Evolutionary conservation across 805 yeast genomes (phyloP).

Genomic region (Wickerhamiella occidentalis): DNA sequence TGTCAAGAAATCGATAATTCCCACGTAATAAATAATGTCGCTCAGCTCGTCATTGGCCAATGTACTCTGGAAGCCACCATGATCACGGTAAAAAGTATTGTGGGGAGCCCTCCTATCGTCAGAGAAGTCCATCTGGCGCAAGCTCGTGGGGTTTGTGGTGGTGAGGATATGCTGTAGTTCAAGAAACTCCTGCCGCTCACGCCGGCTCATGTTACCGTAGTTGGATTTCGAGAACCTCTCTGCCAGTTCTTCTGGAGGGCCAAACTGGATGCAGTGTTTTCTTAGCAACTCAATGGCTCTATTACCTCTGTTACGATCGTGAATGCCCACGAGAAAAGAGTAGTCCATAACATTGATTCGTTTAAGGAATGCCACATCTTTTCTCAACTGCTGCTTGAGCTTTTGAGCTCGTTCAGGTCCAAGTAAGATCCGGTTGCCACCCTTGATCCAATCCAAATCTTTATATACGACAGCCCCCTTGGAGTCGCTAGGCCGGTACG

Average conservation of each 20-base stretch:
- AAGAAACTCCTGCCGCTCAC: slow-evolving; percentile 23
- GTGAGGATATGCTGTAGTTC: slow-evolving; percentile 27
- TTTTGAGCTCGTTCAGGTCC: slow-evolving; percentile 56
- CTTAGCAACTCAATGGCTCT: slow-evolving; percentile 24
- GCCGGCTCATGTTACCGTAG: slow-evolving; percentile 12
- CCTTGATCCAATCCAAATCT: slow-evolving; percentile 79
- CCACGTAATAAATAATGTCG: slow-evolving; percentile 70
- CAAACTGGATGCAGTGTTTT: slow-evolving; percentile 19
- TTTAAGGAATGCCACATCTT: slow-evolving; percentile 63
- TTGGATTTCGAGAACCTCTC: neutral
- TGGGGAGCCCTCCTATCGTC: slow-evolving; percentile 26
- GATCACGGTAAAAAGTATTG: slow-evolving; percentile 57
- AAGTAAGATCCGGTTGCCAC: slow-evolving; percentile 49
- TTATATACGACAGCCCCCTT: slow-evolving; percentile 40
- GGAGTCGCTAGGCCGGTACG: slow-evolving; percentile 17
- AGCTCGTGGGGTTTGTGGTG: slow-evolving; percentile 27
- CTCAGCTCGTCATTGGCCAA: slow-evolving; percentile 48
- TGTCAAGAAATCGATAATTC: slow-evolving; percentile 89
- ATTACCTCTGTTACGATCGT: slow-evolving; percentile 54
- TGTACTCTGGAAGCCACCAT: slow-evolving; percentile 76
- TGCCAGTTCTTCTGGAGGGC: slow-evolving; percentile 14
- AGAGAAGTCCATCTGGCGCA: slow-evolving; percentile 26
- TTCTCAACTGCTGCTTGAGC: slow-evolving; percentile 56
- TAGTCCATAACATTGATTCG: slow-evolving; percentile 89
- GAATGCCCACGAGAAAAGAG: slow-evolving; percentile 78